phyloP scores from a whole-genome alignment of 306 rosid genomes.

The Erythrophleum fordii region DNA sequence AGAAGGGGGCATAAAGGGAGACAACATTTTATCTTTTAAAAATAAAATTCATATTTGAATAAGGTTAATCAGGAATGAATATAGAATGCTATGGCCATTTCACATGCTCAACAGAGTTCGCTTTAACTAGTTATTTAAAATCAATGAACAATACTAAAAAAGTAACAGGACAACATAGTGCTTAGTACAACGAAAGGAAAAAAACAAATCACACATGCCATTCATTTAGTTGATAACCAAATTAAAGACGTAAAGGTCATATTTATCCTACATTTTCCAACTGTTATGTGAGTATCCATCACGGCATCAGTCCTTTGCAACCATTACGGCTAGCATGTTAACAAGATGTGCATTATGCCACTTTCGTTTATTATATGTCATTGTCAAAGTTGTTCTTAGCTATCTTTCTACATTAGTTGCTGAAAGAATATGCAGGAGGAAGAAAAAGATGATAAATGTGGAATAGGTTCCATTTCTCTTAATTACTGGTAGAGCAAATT shows the following conservation, averaged over 20 bases:
- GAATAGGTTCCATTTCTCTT: constrained; percentile 2
- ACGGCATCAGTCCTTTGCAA: not conserved
- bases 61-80: not conserved
- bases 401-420: not conserved
- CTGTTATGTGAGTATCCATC: not conserved
- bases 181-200: not conserved
- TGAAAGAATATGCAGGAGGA: constrained; percentile 6
- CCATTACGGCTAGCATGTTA: not conserved
- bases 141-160: not conserved
- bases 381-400: constrained; percentile 1
- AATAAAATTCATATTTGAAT: not conserved
- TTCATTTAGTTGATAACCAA: not conserved
- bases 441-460: not conserved
- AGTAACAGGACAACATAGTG: not conserved
- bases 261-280: not conserved
- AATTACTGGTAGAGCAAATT: constrained; percentile 21
- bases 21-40: not conserved
- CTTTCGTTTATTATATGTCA: not conserved
- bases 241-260: not conserved
- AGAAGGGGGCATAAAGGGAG: not conserved
- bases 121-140: not conserved
- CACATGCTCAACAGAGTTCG: not conserved
- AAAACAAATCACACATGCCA: not conserved
- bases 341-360: not conserved
- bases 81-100: not conserved